phyloP scores from a whole-genome alignment of 441 rosid genomes.

The Metrosideros polymorpha region DNA sequence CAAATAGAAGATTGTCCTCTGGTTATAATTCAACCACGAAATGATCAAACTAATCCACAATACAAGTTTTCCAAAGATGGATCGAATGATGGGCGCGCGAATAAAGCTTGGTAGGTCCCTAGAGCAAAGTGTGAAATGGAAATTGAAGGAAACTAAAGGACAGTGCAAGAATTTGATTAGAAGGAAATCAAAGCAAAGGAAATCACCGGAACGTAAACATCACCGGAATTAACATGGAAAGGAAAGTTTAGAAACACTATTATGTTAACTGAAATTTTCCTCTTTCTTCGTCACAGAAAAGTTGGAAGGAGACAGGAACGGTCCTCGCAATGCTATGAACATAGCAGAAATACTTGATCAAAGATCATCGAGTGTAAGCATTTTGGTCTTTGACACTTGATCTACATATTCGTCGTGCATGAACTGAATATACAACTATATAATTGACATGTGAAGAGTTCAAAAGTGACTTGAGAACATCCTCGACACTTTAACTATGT shows the following conservation, averaged over 20 bases:
- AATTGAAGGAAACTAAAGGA: neutral
- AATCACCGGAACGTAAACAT: neutral
- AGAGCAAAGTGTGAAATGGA: neutral
- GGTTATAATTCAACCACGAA: neutral
- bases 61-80: neutral
- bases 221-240: neutral
- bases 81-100: neutral
- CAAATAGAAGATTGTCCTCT: neutral
- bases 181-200: neutral
- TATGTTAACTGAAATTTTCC: neutral
- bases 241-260: neutral
- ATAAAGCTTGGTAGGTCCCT: neutral
- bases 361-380: neutral
- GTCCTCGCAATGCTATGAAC: neutral
- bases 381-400: neutral
- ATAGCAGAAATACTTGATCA: neutral
- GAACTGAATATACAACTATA: neutral
- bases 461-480: no score
- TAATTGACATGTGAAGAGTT: neutral
- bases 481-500: no score
- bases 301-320: neutral
- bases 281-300: neutral
- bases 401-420: fast-evolving
- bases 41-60: neutral
- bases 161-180: neutral